Conservation (phyloP, 345 rosid species). For the rapeseed (Brassica napus) region Da-Ae NC_063445.1:31403001-31403500, state of each 20-base stretch:
- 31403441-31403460: conserved; percentile 18
- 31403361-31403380: conserved; percentile 45
- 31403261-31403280: conserved; percentile 61
- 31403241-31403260: conserved; percentile 64
- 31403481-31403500: conserved; percentile 15
- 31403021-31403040: too few relatives aligned
- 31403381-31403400: background rate
- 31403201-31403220: conserved; percentile 73
- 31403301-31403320: conserved; percentile 53
- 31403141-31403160: conserved; percentile 67
- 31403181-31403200: conserved; percentile 57
- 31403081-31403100: conserved; percentile 74
- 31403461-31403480: background rate
- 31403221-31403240: conserved; percentile 70
- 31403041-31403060: conserved; percentile 28
- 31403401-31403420: background rate
- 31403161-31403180: conserved; percentile 63
- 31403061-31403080: conserved; percentile 63
- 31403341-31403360: conserved; percentile 69
- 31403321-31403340: conserved; percentile 68
- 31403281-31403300: conserved; percentile 49
- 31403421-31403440: conserved; percentile 9
- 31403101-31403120: conserved; percentile 67
- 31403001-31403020: too few relatives aligned
- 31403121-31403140: conserved; percentile 69